Evolutionary conservation across 2,329 filamentous ascomycete genomes (phyloP), one percentile per base, ranked within the genome.

Genomic region (Aspergillus sp.): DNA sequence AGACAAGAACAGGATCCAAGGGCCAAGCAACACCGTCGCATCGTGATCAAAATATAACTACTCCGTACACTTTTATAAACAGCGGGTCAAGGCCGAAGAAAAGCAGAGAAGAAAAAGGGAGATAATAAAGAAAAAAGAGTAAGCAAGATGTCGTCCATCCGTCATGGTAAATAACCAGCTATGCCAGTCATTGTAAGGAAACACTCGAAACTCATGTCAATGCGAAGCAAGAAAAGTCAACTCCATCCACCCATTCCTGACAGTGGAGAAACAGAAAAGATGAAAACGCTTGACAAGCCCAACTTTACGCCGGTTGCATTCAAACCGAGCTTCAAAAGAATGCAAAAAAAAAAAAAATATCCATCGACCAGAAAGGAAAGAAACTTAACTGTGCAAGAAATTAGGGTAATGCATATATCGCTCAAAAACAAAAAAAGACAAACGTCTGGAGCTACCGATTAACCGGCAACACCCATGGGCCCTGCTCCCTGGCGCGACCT

Each of bases 401-500:
- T 45, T 23, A 45, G 32, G 32, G n/a, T 15, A 27, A 30, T 30
- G 17, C 25, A 44, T 20, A 42, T 46, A 53, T 48, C 39, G 45
- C 44, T 43, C 37, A 27, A 50, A 49, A 42, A 53, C 45, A 48
- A 51, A 12, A 39, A 43, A 42, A 12, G 22, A 22, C 20, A 22
- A 39, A 12, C 13, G 17, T 12, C 37, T 30, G 17, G 37, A 20
- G 37, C 10, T 19, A 39, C 22, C 43, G 27, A 53, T 56, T 58
- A 69, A 42, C 64, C 57, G 50, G 66, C 66, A 50, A 69, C 65
- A 13, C 66, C 66, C 66, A 69, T 69, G n/a, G 66, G 61, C 20
- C 67, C 65, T 22, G 63, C 56, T 50, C 61, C 62, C 19, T 64
- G 63, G 49, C 68, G 66, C 45, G 62, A 54, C 47, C 69, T 60